Evolutionary conservation across 768 basidiomycete genomes (phyloP).

Genomic region (Rossbeevera mucosa): DNA sequence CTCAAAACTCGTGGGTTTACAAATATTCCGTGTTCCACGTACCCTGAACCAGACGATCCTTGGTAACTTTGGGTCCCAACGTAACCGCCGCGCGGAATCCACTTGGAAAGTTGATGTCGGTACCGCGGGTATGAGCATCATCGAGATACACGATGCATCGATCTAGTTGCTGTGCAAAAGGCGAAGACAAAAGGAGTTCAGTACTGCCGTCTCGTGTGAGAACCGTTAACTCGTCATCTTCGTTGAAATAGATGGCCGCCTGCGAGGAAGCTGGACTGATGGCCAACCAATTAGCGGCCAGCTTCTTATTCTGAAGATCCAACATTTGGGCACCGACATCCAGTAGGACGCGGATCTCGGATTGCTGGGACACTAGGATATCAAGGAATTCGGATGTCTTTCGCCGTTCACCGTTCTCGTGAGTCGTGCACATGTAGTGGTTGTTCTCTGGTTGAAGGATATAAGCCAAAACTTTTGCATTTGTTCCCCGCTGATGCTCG

Average conservation of each 20-base stretch:
- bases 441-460: constrained; percentile 25
- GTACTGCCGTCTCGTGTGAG: constrained; percentile 26
- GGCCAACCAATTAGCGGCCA: constrained; percentile 40
- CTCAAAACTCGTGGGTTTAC: neutral
- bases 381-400: constrained; percentile 21
- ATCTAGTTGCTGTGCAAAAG: constrained; percentile 32
- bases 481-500: constrained; percentile 36
- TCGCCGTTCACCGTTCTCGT: constrained; percentile 12
- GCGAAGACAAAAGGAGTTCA: constrained; percentile 30
- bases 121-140: constrained; percentile 38
- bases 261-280: constrained; percentile 5
- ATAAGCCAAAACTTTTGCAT: constrained; percentile 37
- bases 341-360: constrained; percentile 43
- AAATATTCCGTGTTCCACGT: constrained; percentile 8
- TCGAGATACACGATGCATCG: constrained; percentile 37
- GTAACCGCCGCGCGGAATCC: constrained; percentile 36
- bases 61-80: constrained; percentile 35
- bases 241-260: constrained; percentile 34
- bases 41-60: constrained; percentile 36
- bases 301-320: constrained; percentile 41
- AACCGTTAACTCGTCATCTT: constrained; percentile 33
- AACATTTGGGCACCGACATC: constrained; percentile 58
- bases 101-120: constrained; percentile 35
- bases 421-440: constrained; percentile 14
- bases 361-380: constrained; percentile 32